Evolutionary conservation across 257 asterid genomes (phyloP).

Genomic region (Gynochthodes officinalis): DNA sequence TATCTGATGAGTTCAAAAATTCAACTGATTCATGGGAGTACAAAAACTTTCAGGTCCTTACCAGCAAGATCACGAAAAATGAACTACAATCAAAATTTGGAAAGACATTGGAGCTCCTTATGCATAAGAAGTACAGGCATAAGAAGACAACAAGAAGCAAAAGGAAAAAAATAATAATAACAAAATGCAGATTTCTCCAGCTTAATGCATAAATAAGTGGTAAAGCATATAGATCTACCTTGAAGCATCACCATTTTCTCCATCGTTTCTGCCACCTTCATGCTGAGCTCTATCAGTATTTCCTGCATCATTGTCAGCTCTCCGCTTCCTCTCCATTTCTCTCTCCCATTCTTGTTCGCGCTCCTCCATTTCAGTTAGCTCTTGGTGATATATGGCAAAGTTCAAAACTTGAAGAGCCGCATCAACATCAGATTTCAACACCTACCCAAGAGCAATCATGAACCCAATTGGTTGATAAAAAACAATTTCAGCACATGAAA

Average conservation of each 20-base stretch:
- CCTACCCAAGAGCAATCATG: slow-evolving; percentile 38
- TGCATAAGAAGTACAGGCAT: slow-evolving; percentile 1
- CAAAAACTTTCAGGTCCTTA: background rate
- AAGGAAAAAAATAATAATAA: too few species aligned
- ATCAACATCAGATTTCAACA: slow-evolving; percentile 76
- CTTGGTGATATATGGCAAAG: slow-evolving; percentile 97
- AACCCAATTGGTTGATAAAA: slow-evolving; percentile 6
- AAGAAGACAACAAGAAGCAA: background rate
- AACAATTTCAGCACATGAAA: slow-evolving; percentile 6
- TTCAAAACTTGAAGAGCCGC: slow-evolving; percentile 90
- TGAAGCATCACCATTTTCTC: slow-evolving; percentile 36
- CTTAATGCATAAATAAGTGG: slow-evolving; percentile 1
- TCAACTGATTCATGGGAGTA: background rate
- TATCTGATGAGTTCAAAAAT: background rate
- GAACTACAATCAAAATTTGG: background rate
- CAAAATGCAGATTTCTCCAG: background rate
- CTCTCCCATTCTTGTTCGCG: slow-evolving; percentile 62
- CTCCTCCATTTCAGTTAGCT: slow-evolving; percentile 96
- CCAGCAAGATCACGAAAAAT: background rate
- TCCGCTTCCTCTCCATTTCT: slow-evolving; percentile 51
- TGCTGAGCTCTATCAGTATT: slow-evolving; percentile 30
- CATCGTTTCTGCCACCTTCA: slow-evolving; percentile 25
- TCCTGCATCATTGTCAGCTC: slow-evolving; percentile 45
- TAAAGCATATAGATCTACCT: slow-evolving; percentile 31
- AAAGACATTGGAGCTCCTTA: background rate